Base-by-base conservation (phyloP, 2,329 filamentous ascomycete species). In the Pseudogymnoascus sp. region DNA sequence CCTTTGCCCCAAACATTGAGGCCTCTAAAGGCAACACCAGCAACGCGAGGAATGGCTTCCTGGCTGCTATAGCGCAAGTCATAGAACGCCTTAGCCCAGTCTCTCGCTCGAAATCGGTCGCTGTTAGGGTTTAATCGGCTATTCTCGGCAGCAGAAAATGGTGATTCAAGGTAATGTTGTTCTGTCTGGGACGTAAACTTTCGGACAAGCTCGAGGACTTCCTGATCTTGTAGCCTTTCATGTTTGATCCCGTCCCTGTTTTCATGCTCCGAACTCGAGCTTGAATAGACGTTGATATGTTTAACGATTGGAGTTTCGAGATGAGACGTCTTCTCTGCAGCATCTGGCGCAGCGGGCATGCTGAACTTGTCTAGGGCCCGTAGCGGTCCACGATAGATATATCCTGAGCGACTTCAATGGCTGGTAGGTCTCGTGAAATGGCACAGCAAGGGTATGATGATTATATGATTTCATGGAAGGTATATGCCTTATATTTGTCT, bases 1-100 rank as follows among this genome's bases (percentile, higher is more conserved):
- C 69, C 68, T 61, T 66, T 69, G 1, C 70, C 70, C 61, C 66
- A 65, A 9, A 67, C 68, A 43, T 65, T 64, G 31, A 71, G 62
- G 37, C 70, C 62, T 21, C 49, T 60, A 46, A 70, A 71, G 7
- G 66, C 61, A 21, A 71, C 59, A 14, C 70, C 69, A 38, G 68
- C 63, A 28, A 63, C 64, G 38, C 68, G 63, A 25, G 63, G 60
- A 9, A 65, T 56, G 28, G 63, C 65, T 59, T 63, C 65, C 14
- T 63, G 49, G 46, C 46, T 34, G 25, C n/a, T 56, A 28, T 56
- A 56, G 25, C 46, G 46, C 46, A 56, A 34, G 21, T 36, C 18
- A 3, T 62, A 31, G 25, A 62, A 63, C 25, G 63, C 59, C 56
- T 64, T 64, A 11, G 46, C 36, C 64, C 64, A 65, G 12, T 25